Percentiles rank a stretch among this genome's conserved stretches.
These are phyloP conservation scores for Conringia planisiliqua DNA, from an alignment of 345 rosid genomes.

Conservation along the genomic window DNA sequence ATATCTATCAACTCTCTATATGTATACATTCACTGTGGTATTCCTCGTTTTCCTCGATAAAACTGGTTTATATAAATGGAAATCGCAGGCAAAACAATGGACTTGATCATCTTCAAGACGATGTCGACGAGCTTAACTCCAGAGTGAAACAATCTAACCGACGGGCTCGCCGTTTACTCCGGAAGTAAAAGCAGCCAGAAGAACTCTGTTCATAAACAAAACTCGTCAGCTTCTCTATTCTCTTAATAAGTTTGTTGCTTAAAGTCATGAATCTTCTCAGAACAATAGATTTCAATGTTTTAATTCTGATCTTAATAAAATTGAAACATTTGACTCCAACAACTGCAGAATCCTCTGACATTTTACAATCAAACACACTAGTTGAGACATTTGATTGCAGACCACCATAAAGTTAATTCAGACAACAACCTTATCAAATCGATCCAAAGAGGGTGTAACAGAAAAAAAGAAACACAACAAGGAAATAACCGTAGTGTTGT, in stretches of 20 bases:
- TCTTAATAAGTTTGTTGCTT: constrained; percentile 12
- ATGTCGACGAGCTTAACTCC: constrained; percentile 59
- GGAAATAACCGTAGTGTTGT: neutral
- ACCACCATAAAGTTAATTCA: neutral
- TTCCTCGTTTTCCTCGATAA: neutral
- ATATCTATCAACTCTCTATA: neutral
- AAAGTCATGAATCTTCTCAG: neutral
- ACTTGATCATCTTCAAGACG: constrained; percentile 57
- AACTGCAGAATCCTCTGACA: neutral
- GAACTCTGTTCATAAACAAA: constrained; percentile 1
- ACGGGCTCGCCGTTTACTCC: constrained; percentile 59
- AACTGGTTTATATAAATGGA: constrained; percentile 6
- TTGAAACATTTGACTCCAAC: neutral
- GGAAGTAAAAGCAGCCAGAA: constrained; percentile 48
- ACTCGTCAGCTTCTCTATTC: constrained; percentile 10
- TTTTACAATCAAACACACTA: neutral
- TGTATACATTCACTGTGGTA: neutral
- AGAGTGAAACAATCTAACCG: constrained; percentile 66
- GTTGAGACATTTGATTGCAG: neutral
- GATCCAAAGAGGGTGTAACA: neutral
- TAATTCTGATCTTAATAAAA: neutral
- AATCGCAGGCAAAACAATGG: constrained; percentile 62
- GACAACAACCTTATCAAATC: neutral
- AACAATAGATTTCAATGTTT: neutral
- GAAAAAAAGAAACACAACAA: neutral